A percentile compares a stretch with the other conserved stretches of the same genome.
These are phyloP conservation scores for Aspergillus persii DNA, from an alignment of 2,329 filamentous ascomycete genomes.

Conservation along the genomic window DNA sequence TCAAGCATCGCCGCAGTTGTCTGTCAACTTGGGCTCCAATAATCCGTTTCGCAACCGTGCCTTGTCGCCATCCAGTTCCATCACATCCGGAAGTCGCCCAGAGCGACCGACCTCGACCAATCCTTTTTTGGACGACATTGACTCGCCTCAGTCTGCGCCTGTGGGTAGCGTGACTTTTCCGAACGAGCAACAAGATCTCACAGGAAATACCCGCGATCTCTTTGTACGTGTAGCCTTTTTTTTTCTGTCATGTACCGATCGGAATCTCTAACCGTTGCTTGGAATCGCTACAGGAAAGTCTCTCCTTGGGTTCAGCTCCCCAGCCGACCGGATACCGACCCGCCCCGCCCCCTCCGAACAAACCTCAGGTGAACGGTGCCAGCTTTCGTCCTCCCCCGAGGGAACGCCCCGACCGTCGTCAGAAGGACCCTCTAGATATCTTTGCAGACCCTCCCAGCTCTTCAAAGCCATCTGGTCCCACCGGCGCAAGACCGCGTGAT, in stretches of 20 bases:
- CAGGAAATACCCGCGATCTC: slow-evolving; percentile 54
- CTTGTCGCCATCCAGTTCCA: slow-evolving; percentile 36
- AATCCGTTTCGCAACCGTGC: slow-evolving; percentile 52
- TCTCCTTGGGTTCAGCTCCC: slow-evolving; percentile 33
- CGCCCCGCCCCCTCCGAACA: neutral
- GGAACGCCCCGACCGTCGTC: slow-evolving; percentile 24
- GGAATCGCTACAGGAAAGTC: slow-evolving; percentile 33
- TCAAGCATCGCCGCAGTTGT: slow-evolving; percentile 31
- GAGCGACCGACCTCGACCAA: slow-evolving; percentile 58
- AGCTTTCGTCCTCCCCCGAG: slow-evolving; percentile 27
- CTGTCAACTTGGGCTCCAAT: slow-evolving; percentile 44
- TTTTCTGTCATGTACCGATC: slow-evolving; percentile 3
- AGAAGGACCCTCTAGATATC: slow-evolving; percentile 45
- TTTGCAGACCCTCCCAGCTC: slow-evolving; percentile 44
- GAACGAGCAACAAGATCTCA: slow-evolving; percentile 38
- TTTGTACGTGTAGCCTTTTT: slow-evolving; percentile 52
- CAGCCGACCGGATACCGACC: slow-evolving; percentile 39
- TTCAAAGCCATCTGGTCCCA: slow-evolving; percentile 24
- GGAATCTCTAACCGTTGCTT: slow-evolving; percentile 2
- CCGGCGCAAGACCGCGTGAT: slow-evolving; percentile 27
- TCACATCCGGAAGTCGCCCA: slow-evolving; percentile 29
- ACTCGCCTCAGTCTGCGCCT: slow-evolving; percentile 39
- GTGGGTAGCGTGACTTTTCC: slow-evolving; percentile 30
- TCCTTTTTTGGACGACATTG: slow-evolving; percentile 57
- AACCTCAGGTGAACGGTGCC: slow-evolving; percentile 20